Evolutionary conservation across 73 alveolate species (phyloP).

Genomic region (Paramecium biaurelia): DNA sequence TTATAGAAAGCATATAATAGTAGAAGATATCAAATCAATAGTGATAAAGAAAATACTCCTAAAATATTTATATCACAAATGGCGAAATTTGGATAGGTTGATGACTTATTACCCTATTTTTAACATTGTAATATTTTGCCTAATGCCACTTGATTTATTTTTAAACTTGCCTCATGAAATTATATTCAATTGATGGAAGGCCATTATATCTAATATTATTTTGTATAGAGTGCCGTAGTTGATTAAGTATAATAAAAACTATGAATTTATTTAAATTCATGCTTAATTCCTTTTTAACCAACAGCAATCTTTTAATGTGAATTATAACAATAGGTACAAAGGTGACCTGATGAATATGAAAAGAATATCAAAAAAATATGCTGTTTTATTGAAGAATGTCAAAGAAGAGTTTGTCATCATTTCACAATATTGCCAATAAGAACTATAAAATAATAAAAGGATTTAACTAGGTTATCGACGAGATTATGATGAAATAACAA

Average conservation of each 20-base stretch:
- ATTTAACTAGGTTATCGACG: neutral
- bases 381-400: too few species aligned
- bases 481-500: neutral
- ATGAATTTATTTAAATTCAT: neutral
- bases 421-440: too few species aligned
- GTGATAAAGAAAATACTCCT: neutral
- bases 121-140: neutral
- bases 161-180: neutral
- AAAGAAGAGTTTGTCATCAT: neutral
- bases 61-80: conserved; percentile 30
- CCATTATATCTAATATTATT: neutral
- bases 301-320: neutral
- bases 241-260: neutral
- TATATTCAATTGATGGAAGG: neutral
- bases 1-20: conserved; percentile 9
- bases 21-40: neutral
- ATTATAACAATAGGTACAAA: neutral
- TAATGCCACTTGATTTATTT: neutral
- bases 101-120: conserved; percentile 22
- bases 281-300: neutral
- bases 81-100: conserved; percentile 20
- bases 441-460: too few species aligned
- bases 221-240: neutral
- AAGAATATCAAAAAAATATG: neutral
- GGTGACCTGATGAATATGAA: neutral